A percentile compares a stretch with the other conserved stretches of the same genome.
These are phyloP conservation scores for Pinus taeda DNA, from an alignment of 75 land plant species.

Conservation along the genomic window DNA sequence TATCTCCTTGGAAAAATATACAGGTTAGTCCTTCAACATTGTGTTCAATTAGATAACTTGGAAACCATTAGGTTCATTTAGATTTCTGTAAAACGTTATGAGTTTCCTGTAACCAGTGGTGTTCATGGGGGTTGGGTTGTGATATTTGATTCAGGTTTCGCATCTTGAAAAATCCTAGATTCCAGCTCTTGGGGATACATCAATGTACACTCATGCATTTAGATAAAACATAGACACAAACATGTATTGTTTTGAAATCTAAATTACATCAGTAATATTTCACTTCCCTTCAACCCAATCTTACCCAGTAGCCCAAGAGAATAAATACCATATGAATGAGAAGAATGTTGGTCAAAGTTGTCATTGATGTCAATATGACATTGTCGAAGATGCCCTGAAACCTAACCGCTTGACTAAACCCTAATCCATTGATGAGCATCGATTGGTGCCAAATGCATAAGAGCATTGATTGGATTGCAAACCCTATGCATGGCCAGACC, in stretches of 20 bases:
- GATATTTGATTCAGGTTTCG: neutral
- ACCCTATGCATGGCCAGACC: too few species aligned
- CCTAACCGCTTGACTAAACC: too few species aligned
- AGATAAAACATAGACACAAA: neutral
- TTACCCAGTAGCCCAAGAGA: too few species aligned
- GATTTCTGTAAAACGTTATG: neutral
- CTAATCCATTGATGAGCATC: too few species aligned
- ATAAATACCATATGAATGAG: too few species aligned
- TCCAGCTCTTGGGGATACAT: neutral
- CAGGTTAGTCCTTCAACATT: conserved; percentile 46
- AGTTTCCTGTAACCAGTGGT: neutral
- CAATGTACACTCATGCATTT: neutral
- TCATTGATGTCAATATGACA: too few species aligned
- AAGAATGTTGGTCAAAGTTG: too few species aligned
- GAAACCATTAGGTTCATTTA: neutral
- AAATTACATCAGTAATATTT: too few species aligned
- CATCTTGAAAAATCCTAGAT: neutral
- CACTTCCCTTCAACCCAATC: too few species aligned
- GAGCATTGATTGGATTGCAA: too few species aligned
- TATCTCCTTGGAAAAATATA: conserved; percentile 93
- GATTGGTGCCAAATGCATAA: too few species aligned
- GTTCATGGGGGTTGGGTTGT: neutral
- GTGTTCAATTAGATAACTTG: neutral
- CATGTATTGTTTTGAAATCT: neutral
- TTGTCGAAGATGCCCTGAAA: too few species aligned